Conservation (phyloP, 2,329 filamentous ascomycete species). For the Trichoderma breve region DNA sequence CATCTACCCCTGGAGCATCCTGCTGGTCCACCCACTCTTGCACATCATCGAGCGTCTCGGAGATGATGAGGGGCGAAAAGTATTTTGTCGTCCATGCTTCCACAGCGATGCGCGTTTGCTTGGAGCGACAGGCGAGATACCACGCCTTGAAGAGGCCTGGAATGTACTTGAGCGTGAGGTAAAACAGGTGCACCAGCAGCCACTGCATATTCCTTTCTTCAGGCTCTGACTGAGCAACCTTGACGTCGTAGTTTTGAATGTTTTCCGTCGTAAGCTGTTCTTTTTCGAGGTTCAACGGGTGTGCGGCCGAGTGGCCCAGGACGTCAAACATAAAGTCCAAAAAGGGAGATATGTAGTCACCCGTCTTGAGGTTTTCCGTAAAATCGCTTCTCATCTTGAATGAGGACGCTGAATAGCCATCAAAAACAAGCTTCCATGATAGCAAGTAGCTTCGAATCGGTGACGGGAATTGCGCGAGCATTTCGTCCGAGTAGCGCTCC, state of each 20-base stretch:
- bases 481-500: conserved; percentile 63
- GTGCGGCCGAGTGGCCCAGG: conserved; percentile 72
- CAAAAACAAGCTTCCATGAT: conserved; percentile 87
- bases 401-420: conserved; percentile 75
- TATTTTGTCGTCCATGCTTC: conserved; percentile 83
- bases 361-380: conserved; percentile 72
- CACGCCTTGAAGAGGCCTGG: conserved; percentile 79
- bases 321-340: conserved; percentile 81
- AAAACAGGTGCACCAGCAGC: conserved; percentile 84
- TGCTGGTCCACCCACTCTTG: conserved; percentile 61
- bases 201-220: conserved; percentile 75
- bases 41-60: conserved; percentile 65
- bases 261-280: conserved; percentile 58
- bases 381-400: conserved; percentile 83
- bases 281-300: conserved; percentile 71
- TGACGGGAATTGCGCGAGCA: conserved; percentile 66
- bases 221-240: conserved; percentile 53
- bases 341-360: conserved; percentile 65
- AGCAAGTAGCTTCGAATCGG: conserved; percentile 76
- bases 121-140: conserved; percentile 78
- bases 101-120: conserved; percentile 75
- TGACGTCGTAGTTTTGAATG: conserved; percentile 54
- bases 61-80: conserved; percentile 70
- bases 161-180: conserved; percentile 71
- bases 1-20: conserved; percentile 47